These are phyloP conservation scores for Saccharomycopsis vini DNA, from an alignment of 805 yeast genomes.

Conservation along the genomic window DNA sequence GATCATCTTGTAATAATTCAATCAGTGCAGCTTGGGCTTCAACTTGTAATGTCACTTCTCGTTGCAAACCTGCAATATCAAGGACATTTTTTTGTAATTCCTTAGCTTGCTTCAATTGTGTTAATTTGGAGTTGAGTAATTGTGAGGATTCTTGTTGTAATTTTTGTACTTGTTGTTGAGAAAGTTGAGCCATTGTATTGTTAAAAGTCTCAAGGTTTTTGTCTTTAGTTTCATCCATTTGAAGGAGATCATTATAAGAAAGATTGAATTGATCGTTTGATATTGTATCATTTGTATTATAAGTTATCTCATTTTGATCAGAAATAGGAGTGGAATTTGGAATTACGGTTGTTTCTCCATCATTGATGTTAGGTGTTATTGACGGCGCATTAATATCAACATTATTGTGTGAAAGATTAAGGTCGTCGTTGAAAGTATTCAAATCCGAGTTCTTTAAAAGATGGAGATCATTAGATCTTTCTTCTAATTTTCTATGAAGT, in stretches of 20 bases:
- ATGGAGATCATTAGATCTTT: slow-evolving; percentile 16
- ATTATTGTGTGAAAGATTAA: neutral
- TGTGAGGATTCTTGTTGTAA: slow-evolving; percentile 32
- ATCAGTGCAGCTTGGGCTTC: slow-evolving; percentile 37
- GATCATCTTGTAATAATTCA: slow-evolving; percentile 32
- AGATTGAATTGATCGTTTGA: neutral
- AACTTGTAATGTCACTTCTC: slow-evolving; percentile 35
- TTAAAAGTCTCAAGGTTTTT: slow-evolving; percentile 7
- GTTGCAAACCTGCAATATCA: slow-evolving; percentile 36
- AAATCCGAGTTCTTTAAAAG: neutral
- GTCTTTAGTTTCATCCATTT: slow-evolving; percentile 6
- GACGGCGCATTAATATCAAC: neutral
- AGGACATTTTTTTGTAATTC: slow-evolving; percentile 34
- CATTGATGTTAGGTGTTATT: neutral
- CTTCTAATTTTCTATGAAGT: slow-evolving; percentile 16
- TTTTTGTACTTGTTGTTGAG: slow-evolving; percentile 32
- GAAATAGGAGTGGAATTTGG: neutral
- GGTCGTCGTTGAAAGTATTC: neutral
- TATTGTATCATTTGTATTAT: neutral
- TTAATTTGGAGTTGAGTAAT: slow-evolving; percentile 30
- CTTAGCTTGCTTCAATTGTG: slow-evolving; percentile 37
- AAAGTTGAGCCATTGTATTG: slow-evolving; percentile 18
- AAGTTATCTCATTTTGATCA: neutral
- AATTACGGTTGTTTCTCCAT: neutral
- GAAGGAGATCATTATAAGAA: slow-evolving; percentile 11